Evolutionary conservation across 495 filamentous ascomycete genomes (phyloP).

Genomic region (Penicillium steckii): DNA sequence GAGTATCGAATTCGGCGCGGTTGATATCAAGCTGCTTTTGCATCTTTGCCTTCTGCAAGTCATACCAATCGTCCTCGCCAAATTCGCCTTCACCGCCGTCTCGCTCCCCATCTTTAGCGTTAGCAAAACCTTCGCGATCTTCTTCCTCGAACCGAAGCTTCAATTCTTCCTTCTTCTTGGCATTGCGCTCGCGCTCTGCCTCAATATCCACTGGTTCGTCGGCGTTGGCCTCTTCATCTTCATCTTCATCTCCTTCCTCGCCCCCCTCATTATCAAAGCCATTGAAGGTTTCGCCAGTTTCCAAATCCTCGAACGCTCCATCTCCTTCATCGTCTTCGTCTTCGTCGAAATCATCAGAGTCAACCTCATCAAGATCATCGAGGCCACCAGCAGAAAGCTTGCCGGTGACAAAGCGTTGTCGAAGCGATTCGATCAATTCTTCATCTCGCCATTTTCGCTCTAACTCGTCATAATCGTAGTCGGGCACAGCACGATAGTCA

Average conservation of each 20-base stretch:
- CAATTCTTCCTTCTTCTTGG: slow-evolving; percentile 88
- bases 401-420: slow-evolving; percentile 69
- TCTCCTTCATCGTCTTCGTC: slow-evolving; percentile 73
- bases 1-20: slow-evolving; percentile 79
- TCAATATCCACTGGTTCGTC: slow-evolving; percentile 55
- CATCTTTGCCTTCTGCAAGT: slow-evolving; percentile 88
- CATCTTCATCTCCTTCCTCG: slow-evolving; percentile 32
- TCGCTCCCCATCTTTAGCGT: slow-evolving; percentile 73
- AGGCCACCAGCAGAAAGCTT: slow-evolving; percentile 51
- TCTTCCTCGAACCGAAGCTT: slow-evolving; percentile 95
- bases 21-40: slow-evolving; percentile 96
- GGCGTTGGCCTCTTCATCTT: slow-evolving; percentile 22
- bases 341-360: slow-evolving; percentile 34
- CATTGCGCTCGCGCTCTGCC: slow-evolving; percentile 87
- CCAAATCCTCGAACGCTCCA: slow-evolving; percentile 86
- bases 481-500: slow-evolving; percentile 76
- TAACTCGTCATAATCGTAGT: slow-evolving; percentile 75
- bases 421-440: slow-evolving; percentile 71
- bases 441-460: slow-evolving; percentile 82
- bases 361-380: slow-evolving; percentile 51
- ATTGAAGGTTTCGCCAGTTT: slow-evolving; percentile 64
- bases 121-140: slow-evolving; percentile 88
- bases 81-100: slow-evolving; percentile 68
- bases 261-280: slow-evolving; percentile 40
- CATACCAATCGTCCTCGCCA: slow-evolving; percentile 98